Conservation (phyloP, 2,329 filamentous ascomycete species). For the Gnomoniopsis sp. region DNA sequence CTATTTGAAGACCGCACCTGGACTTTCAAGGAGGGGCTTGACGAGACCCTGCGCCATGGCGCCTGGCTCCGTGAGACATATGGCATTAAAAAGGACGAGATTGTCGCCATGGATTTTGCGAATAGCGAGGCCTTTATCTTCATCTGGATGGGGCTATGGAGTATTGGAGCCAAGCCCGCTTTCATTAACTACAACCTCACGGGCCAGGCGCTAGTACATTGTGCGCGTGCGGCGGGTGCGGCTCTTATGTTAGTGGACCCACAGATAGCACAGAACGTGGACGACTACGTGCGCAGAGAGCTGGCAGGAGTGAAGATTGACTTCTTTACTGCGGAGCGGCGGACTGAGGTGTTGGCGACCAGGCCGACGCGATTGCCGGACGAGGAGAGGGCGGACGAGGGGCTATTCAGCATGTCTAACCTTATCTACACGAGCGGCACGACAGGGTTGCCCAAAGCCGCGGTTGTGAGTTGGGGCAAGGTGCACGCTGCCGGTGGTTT, state of each 20-base stretch:
- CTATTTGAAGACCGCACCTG: constrained; percentile 66
- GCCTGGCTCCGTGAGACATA: constrained; percentile 67
- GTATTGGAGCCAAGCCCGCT: constrained; percentile 76
- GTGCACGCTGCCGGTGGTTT: constrained; percentile 51
- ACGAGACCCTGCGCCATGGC: constrained; percentile 67
- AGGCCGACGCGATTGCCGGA: constrained; percentile 57
- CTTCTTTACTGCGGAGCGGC: constrained; percentile 56
- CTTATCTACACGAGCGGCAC: constrained; percentile 87
- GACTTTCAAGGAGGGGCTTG: constrained; percentile 75
- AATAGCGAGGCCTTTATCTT: constrained; percentile 79
- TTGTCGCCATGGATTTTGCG: constrained; percentile 77
- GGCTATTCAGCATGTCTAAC: constrained; percentile 57
- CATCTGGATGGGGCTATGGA: constrained; percentile 74
- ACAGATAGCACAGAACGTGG: constrained; percentile 51
- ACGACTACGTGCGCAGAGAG: constrained; percentile 52
- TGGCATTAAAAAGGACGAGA: constrained; percentile 64
- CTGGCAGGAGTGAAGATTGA: constrained; percentile 55
- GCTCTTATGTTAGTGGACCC: constrained; percentile 68
- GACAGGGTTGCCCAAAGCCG: constrained; percentile 78
- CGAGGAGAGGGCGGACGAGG: constrained; percentile 47
- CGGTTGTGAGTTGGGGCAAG: constrained; percentile 72
- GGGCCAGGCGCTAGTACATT: constrained; percentile 69
- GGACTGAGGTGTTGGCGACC: constrained; percentile 50
- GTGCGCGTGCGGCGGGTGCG: constrained; percentile 64
- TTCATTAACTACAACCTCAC: constrained; percentile 86